Evolutionary conservation across 1,139 yeast species (phyloP).

Genomic region (Yamadazyma taylorii): DNA sequence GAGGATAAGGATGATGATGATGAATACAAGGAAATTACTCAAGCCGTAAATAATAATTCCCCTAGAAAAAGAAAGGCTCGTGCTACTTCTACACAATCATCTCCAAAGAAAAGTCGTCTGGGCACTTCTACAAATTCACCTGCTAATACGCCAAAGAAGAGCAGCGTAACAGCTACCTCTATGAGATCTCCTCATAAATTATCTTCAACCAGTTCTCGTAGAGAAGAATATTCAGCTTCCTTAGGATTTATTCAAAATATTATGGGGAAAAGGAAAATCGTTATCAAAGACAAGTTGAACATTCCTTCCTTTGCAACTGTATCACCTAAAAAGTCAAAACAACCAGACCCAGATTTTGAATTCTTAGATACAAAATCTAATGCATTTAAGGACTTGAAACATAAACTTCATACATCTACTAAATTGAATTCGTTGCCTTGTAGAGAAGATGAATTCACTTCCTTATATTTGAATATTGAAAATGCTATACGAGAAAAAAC

Average conservation of each 20-base stretch:
- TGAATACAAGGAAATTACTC: no score
- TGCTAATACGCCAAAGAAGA: neutral
- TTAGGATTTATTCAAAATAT: conserved; percentile 12
- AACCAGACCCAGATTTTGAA: conserved; percentile 10
- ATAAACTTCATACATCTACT: conserved; percentile 63
- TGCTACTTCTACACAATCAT: no score
- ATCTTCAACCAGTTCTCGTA: neutral
- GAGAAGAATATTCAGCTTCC: conserved; percentile 8
- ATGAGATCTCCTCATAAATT: neutral
- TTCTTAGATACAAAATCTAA: conserved; percentile 30
- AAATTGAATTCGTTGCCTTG: conserved; percentile 74
- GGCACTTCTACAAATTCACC: no score
- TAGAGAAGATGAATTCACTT: conserved; percentile 82
- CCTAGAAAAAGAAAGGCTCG: no score
- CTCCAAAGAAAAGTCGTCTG: no score
- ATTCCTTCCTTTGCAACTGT: conserved; percentile 9
- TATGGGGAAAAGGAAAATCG: conserved; percentile 9
- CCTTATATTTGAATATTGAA: conserved; percentile 70
- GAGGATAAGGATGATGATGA: no score
- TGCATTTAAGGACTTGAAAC: conserved; percentile 56
- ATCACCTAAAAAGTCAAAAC: conserved; percentile 7
- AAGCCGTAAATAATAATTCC: no score
- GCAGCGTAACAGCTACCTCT: neutral
- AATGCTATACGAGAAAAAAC: conserved; percentile 68
- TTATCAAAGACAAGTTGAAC: conserved; percentile 5